Evolutionary conservation across 208 protist species (phyloP), one percentile per base, ranked within the genome.

Genomic region (Vickermania ingenoplastis): DNA sequence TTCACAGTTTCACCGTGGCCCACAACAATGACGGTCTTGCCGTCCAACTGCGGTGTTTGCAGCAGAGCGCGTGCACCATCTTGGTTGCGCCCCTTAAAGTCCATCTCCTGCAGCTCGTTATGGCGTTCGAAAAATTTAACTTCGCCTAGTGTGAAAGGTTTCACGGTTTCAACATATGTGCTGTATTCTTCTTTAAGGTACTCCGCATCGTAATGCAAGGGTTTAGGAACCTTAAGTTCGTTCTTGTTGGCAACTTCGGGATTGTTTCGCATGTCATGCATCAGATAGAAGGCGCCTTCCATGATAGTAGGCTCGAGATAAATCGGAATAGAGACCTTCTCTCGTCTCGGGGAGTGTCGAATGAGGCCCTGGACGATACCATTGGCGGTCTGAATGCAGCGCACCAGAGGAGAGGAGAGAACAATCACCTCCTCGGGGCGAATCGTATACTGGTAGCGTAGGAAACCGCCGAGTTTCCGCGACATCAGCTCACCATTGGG

Each of bases 21-120:
- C 26, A 67, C 63, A n/a, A 59, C 30, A 53, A 67, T 29, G 2
- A 67, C 55, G 11, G 56, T 56, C 48, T 67, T 67, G 7, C 63
- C 53, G 29, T 22, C 23, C 14, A 67, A 30, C 22, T 31, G 5
- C 14, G 53, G 3, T 1, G n/a, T 28, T 21, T 48, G 7, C 25
- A 59, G 13, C 25, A 59, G 11, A 52, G 27, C 21, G 13, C 21
- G 17, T 13, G n/a, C 55, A 52, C 25, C 55, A 11, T 7, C 36
- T 17, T 45, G 7, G 36, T 45, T 45, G 13, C 25, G 51, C 7
- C 23, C 23, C 7, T 22, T 23, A 13, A 28, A 45, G 17, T 45
- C 36, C 36, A n/a, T 45, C 36, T 45, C 36, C 17, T 45, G 11
- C 36, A 45, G 36, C 36, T 7, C 36, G 17, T 45, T 45, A 17